phyloP scores from a whole-genome alignment of 768 basidiomycete species.

The Tylopilus balloui region DNA sequence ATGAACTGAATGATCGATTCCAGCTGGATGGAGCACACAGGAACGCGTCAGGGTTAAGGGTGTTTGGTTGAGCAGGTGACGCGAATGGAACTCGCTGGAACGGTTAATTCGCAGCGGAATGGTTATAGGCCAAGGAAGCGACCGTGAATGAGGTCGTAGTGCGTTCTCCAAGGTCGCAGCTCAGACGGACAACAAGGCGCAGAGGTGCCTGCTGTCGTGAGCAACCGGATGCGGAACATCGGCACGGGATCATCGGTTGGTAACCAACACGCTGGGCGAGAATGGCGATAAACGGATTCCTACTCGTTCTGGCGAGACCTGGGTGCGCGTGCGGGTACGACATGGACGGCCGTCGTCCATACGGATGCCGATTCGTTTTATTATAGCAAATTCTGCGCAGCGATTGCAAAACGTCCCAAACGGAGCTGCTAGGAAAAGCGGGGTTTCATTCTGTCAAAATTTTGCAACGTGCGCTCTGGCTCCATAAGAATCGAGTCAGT shows the following conservation, averaged over 20 bases:
- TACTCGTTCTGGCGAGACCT: constrained; percentile 15
- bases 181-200: background rate
- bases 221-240: constrained; percentile 18
- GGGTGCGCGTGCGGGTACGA: constrained; percentile 15
- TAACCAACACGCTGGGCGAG: constrained; percentile 9
- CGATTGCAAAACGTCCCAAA: constrained; percentile 16
- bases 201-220: constrained; percentile 10
- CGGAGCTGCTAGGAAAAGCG: constrained; percentile 30
- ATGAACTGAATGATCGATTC: constrained; percentile 14
- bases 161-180: too few species aligned
- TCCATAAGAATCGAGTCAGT: constrained; percentile 11
- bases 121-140: constrained; percentile 1
- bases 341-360: constrained; percentile 14
- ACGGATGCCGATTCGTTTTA: constrained; percentile 9
- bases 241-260: constrained; percentile 18
- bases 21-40: constrained; percentile 16
- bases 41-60: constrained; percentile 22
- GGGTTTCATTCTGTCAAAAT: constrained; percentile 32
- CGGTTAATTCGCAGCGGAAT: constrained; percentile 16
- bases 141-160: constrained; percentile 9
- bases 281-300: constrained; percentile 12
- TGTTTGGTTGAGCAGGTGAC: background rate
- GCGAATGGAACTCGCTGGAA: constrained; percentile 14
- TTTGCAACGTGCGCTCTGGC: constrained; percentile 25
- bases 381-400: constrained; percentile 14